Evolutionary conservation across 2,329 filamentous ascomycete genomes (phyloP).

Genomic region (Aspergillus unguis): DNA sequence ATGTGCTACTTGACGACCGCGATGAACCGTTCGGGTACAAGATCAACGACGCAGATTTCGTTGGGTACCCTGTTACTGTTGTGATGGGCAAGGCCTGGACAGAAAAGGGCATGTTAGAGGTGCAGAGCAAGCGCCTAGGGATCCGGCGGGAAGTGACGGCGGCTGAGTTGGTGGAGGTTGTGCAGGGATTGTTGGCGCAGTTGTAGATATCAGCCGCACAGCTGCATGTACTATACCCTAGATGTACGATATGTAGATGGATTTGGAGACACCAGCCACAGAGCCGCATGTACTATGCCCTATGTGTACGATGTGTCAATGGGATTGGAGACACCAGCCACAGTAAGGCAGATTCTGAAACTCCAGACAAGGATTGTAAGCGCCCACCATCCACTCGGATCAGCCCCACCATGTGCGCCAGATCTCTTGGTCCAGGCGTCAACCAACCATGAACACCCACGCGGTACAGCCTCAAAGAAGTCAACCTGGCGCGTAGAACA

Average conservation of each 20-base stretch:
- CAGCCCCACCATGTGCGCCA: no score
- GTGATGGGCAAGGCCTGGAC: constrained; percentile 73
- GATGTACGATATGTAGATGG: neutral
- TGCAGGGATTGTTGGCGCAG: constrained; percentile 48
- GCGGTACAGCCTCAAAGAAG: no score
- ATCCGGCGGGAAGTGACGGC: constrained; percentile 59
- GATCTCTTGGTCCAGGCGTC: no score
- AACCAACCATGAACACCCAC: no score
- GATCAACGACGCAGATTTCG: constrained; percentile 80
- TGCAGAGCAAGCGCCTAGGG: constrained; percentile 69
- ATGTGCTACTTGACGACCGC: constrained; percentile 73
- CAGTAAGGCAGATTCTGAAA: neutral
- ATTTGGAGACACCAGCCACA: constrained; percentile 1
- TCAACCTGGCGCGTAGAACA: no score
- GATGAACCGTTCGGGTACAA: constrained; percentile 73
- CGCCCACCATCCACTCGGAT: no score
- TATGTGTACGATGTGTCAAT: neutral
- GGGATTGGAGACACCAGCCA: constrained; percentile 4
- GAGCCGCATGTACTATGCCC: neutral
- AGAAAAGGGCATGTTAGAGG: constrained; percentile 59
- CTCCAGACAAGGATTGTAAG: no score
- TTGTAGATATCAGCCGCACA: constrained; percentile 39
- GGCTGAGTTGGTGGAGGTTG: constrained; percentile 48
- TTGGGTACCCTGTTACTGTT: constrained; percentile 82
- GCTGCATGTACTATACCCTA: neutral